Conservation (phyloP, 2,329 filamentous ascomycete species). For the Pseudogymnoascus sp. region DNA sequence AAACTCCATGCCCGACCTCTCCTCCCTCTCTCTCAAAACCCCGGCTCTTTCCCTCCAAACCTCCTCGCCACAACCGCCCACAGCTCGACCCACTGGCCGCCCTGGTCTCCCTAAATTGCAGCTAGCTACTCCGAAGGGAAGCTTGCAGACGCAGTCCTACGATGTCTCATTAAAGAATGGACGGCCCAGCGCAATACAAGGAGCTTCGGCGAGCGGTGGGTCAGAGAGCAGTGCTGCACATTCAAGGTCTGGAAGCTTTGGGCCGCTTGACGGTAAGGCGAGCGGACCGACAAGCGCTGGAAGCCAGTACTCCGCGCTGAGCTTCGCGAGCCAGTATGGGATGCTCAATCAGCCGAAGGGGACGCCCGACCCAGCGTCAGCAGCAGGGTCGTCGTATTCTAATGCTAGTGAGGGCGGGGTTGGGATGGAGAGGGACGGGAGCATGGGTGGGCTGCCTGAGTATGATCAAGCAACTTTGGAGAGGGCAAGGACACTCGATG, state of each 20-base stretch:
- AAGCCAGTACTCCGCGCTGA: conserved; percentile 78
- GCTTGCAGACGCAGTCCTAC: conserved; percentile 60
- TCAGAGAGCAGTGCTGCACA: conserved; percentile 75
- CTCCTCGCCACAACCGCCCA: conserved; percentile 34
- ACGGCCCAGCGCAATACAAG: conserved; percentile 33
- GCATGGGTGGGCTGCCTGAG: conserved; percentile 67
- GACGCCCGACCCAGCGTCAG: conserved; percentile 79
- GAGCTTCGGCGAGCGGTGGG: conserved; percentile 64
- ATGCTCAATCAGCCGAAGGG: conserved; percentile 47
- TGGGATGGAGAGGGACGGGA: conserved; percentile 77
- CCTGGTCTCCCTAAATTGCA: conserved; percentile 73
- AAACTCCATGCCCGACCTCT: conserved; percentile 28
- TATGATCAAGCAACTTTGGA: conserved; percentile 78
- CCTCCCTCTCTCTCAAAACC: conserved; percentile 20
- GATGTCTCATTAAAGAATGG: conserved; percentile 40
- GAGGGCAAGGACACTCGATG: conserved; percentile 76
- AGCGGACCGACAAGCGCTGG: conserved; percentile 81
- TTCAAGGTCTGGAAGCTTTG: conserved; percentile 79
- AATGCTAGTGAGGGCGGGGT: conserved; percentile 69
- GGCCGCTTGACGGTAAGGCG: conserved; percentile 64
- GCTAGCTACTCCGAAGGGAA: conserved; percentile 83
- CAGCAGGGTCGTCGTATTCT: conserved; percentile 78
- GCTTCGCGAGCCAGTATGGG: conserved; percentile 66
- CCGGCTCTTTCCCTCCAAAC: conserved; percentile 28
- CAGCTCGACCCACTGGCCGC: conserved; percentile 34